phyloP scores from a whole-genome alignment of 169 alveolate genomes.

The Plasmodium yoelii region DNA sequence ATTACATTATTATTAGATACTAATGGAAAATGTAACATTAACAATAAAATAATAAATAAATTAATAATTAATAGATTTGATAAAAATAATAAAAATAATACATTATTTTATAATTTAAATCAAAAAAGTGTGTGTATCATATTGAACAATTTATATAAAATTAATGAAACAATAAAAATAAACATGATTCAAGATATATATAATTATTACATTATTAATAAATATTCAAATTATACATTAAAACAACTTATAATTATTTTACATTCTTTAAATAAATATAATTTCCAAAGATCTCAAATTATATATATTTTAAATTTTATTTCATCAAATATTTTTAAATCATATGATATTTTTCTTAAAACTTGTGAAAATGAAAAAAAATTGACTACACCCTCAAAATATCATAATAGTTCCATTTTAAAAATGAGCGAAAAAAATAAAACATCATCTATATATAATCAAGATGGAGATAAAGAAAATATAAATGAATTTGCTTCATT shows the following conservation, averaged over 20 bases:
- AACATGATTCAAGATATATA: constrained; percentile 23
- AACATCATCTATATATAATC: not conserved
- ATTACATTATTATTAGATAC: constrained; percentile 42
- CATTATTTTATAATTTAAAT: constrained; percentile 34
- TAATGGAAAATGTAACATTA: constrained; percentile 31
- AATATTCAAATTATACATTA: constrained; percentile 8
- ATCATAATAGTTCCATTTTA: not conserved
- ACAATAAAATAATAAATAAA: constrained; percentile 2
- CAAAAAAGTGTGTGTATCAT: constrained; percentile 42
- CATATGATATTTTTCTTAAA: too few species aligned
- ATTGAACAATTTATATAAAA: constrained; percentile 34
- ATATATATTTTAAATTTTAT: constrained; percentile 11
- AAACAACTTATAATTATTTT: constrained; percentile 20
- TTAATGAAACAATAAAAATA: not conserved
- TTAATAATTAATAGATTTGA: constrained; percentile 12
- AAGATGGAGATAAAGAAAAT: too few species aligned
- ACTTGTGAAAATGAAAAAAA: too few species aligned
- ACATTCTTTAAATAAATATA: constrained; percentile 26
- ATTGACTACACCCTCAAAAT: too few species aligned
- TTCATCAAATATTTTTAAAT: not conserved
- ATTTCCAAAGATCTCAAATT: constrained; percentile 15
- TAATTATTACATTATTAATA: constrained; percentile 14
- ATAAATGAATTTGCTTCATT: not conserved
- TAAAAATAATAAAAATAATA: constrained; percentile 11
- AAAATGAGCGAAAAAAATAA: not conserved